Conservation (phyloP, 176 grass and related monocot species). For the Oryza brachyantha region DNA sequence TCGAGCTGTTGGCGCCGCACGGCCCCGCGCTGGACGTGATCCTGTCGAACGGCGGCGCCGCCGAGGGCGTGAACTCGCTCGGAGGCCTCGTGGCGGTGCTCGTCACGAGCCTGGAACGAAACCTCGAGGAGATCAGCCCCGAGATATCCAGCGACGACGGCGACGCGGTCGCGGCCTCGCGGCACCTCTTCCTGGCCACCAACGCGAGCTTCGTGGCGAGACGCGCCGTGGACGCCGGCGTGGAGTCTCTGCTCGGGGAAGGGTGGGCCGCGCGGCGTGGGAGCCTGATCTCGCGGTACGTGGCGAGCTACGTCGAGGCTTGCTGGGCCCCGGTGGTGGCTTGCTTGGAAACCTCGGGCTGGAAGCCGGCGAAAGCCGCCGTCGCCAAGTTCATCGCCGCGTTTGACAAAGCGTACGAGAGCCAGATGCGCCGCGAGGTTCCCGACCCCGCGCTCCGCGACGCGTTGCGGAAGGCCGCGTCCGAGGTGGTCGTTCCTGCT, state of each 20-base stretch:
- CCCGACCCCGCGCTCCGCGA: conserved; percentile 7
- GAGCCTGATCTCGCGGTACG: not conserved
- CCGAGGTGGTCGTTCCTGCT: conserved; percentile 16
- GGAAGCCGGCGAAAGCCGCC: conserved; percentile 11
- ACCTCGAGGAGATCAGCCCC: not conserved
- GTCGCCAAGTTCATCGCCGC: conserved; percentile 1
- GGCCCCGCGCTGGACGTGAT: not conserved
- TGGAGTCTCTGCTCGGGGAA: not conserved
- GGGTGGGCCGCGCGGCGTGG: not conserved
- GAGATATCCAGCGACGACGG: not conserved
- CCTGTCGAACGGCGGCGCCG: not conserved
- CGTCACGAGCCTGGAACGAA: not conserved
- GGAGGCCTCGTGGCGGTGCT: conserved; percentile 3
- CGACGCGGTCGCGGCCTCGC: not conserved
- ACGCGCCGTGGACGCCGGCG: not conserved
- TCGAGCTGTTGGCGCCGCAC: conserved; percentile 11
- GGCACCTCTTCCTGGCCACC: conserved; percentile 34
- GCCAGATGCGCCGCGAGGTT: not conserved
- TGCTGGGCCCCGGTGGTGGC: conserved; percentile 17
- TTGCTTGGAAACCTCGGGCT: not conserved
- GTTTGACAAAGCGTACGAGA: not conserved
- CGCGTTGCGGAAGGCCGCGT: not conserved
- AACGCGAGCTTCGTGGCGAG: conserved; percentile 6
- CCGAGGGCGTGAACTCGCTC: not conserved
- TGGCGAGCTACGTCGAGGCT: conserved; percentile 9